Conservation (phyloP, 352 stramenopile species). For the Phytophthora boehmeriae region DNA sequence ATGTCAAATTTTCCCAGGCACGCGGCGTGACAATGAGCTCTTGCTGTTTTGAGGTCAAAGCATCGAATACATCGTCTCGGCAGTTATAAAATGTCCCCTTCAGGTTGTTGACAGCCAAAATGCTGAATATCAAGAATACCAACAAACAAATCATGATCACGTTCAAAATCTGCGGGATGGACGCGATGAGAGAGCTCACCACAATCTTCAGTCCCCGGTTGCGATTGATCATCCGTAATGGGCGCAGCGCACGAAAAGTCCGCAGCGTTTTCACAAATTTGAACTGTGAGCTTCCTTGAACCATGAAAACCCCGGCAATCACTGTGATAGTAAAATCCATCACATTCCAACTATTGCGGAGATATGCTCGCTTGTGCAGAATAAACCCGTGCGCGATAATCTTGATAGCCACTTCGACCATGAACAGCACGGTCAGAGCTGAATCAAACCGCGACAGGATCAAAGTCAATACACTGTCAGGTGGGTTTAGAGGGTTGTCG, state of each 20-base stretch:
- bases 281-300: constrained; percentile 69
- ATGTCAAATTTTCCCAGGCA: constrained; percentile 49
- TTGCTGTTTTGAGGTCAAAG: constrained; percentile 40
- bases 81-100: constrained; percentile 89
- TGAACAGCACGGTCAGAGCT: constrained; percentile 83
- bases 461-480: constrained; percentile 45
- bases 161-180: constrained; percentile 83
- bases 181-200: constrained; percentile 79
- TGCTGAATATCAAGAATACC: constrained; percentile 89
- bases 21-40: constrained; percentile 52
- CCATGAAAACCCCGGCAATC: constrained; percentile 72
- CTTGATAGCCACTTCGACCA: constrained; percentile 88
- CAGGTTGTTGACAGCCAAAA: constrained; percentile 90
- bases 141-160: constrained; percentile 85
- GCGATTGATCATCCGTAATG: constrained; percentile 85
- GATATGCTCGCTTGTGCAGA: constrained; percentile 65
- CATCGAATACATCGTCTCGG: constrained; percentile 50
- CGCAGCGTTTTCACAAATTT: constrained; percentile 74
- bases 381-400: constrained; percentile 84
- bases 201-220: constrained; percentile 76
- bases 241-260: constrained; percentile 79
- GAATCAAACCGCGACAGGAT: constrained; percentile 70
- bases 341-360: constrained; percentile 89
- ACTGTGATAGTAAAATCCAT: constrained; percentile 91
- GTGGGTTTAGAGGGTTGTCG: constrained; percentile 72